Percentiles rank a stretch among this genome's conserved stretches.
These are phyloP conservation scores for Striga asiatica DNA, from an alignment of 257 asterid species.

Conservation along the genomic window DNA sequence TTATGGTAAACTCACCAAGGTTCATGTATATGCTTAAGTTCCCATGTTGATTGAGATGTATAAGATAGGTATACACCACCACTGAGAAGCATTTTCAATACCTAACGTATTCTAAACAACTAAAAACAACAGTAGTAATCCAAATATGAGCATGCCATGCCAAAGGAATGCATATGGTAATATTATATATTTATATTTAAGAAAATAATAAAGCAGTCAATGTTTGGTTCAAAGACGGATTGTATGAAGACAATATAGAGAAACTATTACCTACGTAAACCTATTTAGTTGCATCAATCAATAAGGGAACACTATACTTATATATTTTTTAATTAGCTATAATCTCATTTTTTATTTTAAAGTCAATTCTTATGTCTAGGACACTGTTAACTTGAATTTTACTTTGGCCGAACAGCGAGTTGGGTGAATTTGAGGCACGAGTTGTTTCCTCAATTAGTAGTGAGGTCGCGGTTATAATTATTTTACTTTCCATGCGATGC, in stretches of 20 bases:
- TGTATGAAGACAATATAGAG: not conserved
- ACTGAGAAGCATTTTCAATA: not conserved
- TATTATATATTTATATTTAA: too few relatives aligned
- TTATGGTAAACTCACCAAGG: not conserved
- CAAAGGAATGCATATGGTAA: too few relatives aligned
- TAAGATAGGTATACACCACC: constrained; percentile 11
- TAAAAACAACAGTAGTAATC: not conserved
- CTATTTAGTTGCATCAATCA: not conserved
- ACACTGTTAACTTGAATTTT: too few relatives aligned
- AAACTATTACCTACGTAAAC: not conserved
- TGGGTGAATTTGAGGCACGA: too few relatives aligned
- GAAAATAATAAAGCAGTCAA: not conserved
- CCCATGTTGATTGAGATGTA: constrained; percentile 15
- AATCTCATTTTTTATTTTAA: too few relatives aligned
- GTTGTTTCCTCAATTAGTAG: too few relatives aligned
- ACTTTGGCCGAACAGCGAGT: too few relatives aligned
- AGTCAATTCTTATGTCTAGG: too few relatives aligned
- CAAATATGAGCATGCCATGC: constrained; percentile 15
- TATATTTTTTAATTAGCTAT: not conserved
- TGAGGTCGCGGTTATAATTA: too few relatives aligned
- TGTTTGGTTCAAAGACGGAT: not conserved
- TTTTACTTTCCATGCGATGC: too few relatives aligned
- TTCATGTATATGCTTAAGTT: constrained; percentile 12
- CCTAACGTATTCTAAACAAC: constrained; percentile 7
- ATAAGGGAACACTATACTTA: not conserved